These are phyloP conservation scores for Ceratocystis cacaofunesta DNA, from an alignment of 2,329 filamentous ascomycete species.

Conservation along the genomic window DNA sequence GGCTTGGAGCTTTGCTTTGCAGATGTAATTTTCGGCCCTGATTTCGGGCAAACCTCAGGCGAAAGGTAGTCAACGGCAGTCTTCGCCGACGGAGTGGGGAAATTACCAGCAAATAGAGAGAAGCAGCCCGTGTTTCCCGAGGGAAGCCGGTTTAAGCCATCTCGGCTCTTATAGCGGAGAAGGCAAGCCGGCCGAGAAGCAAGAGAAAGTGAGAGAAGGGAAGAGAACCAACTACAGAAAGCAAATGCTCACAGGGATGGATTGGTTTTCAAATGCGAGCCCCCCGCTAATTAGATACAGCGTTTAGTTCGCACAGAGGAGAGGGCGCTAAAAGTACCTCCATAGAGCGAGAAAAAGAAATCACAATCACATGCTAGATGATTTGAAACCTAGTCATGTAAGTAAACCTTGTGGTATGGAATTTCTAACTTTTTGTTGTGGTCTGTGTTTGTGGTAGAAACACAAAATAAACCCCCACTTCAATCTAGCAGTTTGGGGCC, in stretches of 20 bases:
- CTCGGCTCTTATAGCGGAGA: neutral
- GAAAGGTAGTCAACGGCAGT: neutral
- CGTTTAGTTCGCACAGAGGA: neutral
- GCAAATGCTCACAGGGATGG: neutral
- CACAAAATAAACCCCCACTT: neutral
- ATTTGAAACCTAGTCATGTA: neutral
- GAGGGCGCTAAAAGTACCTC: neutral
- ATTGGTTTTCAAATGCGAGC: neutral
- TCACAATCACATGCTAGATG: constrained; percentile 2
- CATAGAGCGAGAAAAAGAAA: neutral
- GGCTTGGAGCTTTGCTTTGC: neutral
- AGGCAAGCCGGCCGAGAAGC: neutral
- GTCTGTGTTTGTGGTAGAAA: neutral
- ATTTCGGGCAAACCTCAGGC: constrained; percentile 1
- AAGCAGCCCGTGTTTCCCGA: neutral
- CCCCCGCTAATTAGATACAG: neutral
- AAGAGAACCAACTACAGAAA: neutral
- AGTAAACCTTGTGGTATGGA: neutral
- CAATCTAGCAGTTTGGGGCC: constrained; percentile 2
- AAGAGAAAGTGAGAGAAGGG: neutral
- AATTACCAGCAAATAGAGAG: neutral
- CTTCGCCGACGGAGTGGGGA: neutral
- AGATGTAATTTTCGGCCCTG: neutral
- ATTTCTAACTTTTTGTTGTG: neutral
- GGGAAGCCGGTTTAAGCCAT: constrained; percentile 5